Base-by-base conservation (phyloP, 1,139 yeast genomes). In the Magnusiomyces paraingens region DNA sequence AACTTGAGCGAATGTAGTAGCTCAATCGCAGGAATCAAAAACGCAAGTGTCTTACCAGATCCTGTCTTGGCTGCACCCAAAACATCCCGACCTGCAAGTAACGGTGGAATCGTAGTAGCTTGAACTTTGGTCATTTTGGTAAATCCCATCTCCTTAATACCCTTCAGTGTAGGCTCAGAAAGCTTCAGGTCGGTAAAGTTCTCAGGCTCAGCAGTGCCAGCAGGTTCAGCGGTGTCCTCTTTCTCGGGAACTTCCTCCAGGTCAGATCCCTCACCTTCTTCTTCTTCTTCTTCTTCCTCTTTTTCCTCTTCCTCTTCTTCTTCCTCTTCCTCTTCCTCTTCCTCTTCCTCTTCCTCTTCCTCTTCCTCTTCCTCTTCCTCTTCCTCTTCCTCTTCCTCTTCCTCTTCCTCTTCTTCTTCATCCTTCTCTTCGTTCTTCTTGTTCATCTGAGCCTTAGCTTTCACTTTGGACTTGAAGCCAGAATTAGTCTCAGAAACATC, bases 11-110 rank as follows among this genome's bases (percentile, higher is more conserved):
- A 84, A 68, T 91, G 87, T 56, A 93, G 76, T 74, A 90, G 75
- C 73, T 93, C 99, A 59, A 94, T 84, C 47, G 98, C 97, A 11
- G 99, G 99, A 57, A 93, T 79, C 64, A 94, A 76, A 65, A 94
- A 93, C 4, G 99, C 98, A 60, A 94, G 76, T 0, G 99, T 93
- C 73, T 93, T 93, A 69, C 99, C 99, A 1, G 97, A 90, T 49
- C 99, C 99, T 1, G 99, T 93, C 73, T 93, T 91, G 54, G 99
- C 99, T 52, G 98, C 97, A 62, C 97, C 98, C 55, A 91, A 78
- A 26, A 91, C 97, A 72, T 91, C 98, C 64, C 91, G 81, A 46
- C 99, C 98, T 0, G 98, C 96, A 62, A 91, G 75, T 60, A 93
- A 76, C 15, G 98, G 97, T 8, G 98, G 98, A 56, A 91, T 91